Base-by-base conservation (phyloP, 768 basidiomycete species). In the Hemileccinum rubropunctum region DNA sequence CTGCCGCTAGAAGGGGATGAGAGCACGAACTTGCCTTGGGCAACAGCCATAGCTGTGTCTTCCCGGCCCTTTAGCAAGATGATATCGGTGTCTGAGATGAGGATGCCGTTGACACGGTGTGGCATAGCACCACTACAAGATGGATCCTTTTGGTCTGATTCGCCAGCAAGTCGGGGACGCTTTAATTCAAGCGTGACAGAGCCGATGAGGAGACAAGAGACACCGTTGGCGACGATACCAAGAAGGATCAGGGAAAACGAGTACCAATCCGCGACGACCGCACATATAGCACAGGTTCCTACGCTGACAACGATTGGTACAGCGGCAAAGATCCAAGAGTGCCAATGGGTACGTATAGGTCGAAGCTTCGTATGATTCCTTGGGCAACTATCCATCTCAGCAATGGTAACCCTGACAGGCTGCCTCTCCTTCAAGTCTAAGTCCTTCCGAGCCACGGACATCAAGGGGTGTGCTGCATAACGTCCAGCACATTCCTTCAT, bases 181-280 rank as follows among this genome's bases (percentile, higher is more conserved):
- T 4, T 30, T 3, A 30, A 30, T 12, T 30, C 4, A 30, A 30
- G 28, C 28, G 4, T 30, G 28, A 30, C 8, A 2, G 28, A 30
- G 28, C 28, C 28, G 28, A 30, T 30, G 28, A 30, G 2, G 28
- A 30, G 28, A 30, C 28, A 30, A 30, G 28, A 30, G 9, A 30
- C 28, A 12, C 28, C 65, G 27, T 57, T 66, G 47, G 63, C 59
- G 17, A 68, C 6, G 34, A 68, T 63, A 10, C 67, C 67, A 13
- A 63, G 48, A 10, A 68, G 50, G 43, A 68, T 66, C 57, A 66
- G 51, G 10, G 58, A 40, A 48, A 62, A 68, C 20, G 59, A 61
- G 35, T 53, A 66, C 67, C 67, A 68, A 30, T 68, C 67, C 14
- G 34, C 9, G 33, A 51, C 44, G 11, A 58, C 10, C 4, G 42